These are phyloP conservation scores for Diplocarpon rosae DNA, from an alignment of 2,329 filamentous ascomycete species.

Conservation along the genomic window DNA sequence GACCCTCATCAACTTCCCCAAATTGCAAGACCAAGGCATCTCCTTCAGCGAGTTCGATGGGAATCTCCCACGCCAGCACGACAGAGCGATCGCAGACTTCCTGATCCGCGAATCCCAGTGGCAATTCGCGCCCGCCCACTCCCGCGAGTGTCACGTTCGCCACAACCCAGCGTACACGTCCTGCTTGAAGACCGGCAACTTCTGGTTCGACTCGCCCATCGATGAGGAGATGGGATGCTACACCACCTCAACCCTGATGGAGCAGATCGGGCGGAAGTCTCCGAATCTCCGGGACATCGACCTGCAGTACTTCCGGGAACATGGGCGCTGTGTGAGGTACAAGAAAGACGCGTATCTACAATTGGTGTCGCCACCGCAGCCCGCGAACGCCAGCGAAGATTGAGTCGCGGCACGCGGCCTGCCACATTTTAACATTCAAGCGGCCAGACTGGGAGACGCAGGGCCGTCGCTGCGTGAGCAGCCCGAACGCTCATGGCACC, in stretches of 20 bases:
- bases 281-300: constrained; percentile 3
- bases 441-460: no score
- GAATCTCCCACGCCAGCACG: neutral
- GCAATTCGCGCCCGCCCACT: neutral
- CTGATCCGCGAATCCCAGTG: neutral
- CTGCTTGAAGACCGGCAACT: constrained; percentile 7
- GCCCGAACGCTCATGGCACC: no score
- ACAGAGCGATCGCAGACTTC: neutral
- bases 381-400: no score
- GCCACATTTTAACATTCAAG: no score
- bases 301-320: constrained; percentile 4
- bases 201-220: constrained; percentile 8
- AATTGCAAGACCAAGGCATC: constrained; percentile 1
- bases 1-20: constrained; percentile 3
- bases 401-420: no score
- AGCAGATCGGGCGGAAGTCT: neutral
- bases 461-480: no score
- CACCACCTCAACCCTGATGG: constrained; percentile 1
- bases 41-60: neutral
- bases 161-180: constrained; percentile 6
- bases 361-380: neutral
- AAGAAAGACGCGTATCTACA: constrained; percentile 1
- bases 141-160: neutral
- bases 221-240: constrained; percentile 8
- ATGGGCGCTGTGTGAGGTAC: constrained; percentile 7